Percentiles rank a stretch among this genome's conserved stretches.
Evolutionary conservation across 768 basidiomycete genomes (phyloP).

Genomic region (Lepiota brunneoincarnata): DNA sequence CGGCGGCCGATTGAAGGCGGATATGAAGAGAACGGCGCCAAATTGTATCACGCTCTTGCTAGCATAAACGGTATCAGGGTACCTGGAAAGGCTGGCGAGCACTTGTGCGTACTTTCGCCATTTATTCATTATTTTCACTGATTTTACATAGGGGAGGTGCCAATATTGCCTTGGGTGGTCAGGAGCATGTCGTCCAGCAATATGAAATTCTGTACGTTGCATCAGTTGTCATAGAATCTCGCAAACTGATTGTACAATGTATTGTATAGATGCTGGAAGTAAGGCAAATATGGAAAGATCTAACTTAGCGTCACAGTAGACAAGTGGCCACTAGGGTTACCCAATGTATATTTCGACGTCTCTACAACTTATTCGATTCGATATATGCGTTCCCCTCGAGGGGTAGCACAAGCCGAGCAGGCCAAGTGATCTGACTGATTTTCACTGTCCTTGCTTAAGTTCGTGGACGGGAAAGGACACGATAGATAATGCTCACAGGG

Average conservation of each 20-base stretch:
- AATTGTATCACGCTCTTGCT: constrained; percentile 68
- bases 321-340: neutral
- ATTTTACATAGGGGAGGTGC: constrained; percentile 32
- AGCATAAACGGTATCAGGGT: constrained; percentile 48
- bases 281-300: neutral
- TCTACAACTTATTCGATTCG: neutral
- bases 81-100: constrained; percentile 74
- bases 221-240: neutral
- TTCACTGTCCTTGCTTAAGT: constrained; percentile 29
- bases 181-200: constrained; percentile 35
- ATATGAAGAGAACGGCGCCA: constrained; percentile 65
- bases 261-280: constrained; percentile 36
- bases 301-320: neutral
- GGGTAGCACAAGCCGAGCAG: constrained; percentile 61
- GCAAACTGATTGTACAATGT: neutral
- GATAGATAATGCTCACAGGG: constrained; percentile 46
- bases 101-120: constrained; percentile 47
- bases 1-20: constrained; percentile 68
- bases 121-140: neutral
- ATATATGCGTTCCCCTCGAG: constrained; percentile 37
- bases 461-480: neutral
- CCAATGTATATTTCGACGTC: neutral
- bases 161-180: constrained; percentile 45
- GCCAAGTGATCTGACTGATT: constrained; percentile 54
- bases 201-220: constrained; percentile 48